Base-by-base conservation (phyloP, 2,329 filamentous ascomycete genomes). In the Paecilomyces fulvus region DNA sequence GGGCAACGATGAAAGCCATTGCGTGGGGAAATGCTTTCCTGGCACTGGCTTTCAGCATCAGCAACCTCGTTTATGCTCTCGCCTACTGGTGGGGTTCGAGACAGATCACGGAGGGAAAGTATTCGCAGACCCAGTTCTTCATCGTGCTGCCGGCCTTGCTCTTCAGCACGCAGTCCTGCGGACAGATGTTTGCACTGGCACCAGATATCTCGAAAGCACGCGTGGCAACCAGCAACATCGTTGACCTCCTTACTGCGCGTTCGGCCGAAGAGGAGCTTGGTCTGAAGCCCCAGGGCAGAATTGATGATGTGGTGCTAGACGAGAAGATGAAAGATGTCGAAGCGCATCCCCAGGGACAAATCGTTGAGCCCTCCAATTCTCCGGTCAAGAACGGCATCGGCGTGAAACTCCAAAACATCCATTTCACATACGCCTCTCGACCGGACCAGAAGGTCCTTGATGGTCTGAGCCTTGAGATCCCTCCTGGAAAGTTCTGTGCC, bases 11-110 rank as follows among this genome's bases (percentile, higher is more conserved):
- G 3, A 64, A 67, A 12, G 72, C 72, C 17, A 77, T 77, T 49
- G 68, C 78, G 14, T 73, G 74, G 30, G 71, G 73, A 0, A 73
- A 69, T 57, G 60, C 72, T 28, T 72, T 67, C 61, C 63, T 73
- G 30, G 69, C 72, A 2, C 60, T 72, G 9, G 65, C 67, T 10
- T 67, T 65, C 55, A 63, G 64, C n/a, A 57, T 67, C 28, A 79
- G 82, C 23, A 85, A 83, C 64, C 75, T 87, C 52, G 81, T 88
- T 33, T 87, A 89, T 64, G 83, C 85, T 0, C 80, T 90, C 55
- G 83, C 85, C 0, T 89, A 88, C 70, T 90, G 86, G 84, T 90
- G 86, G 85, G 86, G 86, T 1, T 80, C 85, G 0, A 83, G 80
- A 61, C 81, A 83, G 60, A 87, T 89, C 58, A 79, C 83, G 43